Conservation (phyloP, 179 eudicot species). For the Pouteria campechiana region DNA sequence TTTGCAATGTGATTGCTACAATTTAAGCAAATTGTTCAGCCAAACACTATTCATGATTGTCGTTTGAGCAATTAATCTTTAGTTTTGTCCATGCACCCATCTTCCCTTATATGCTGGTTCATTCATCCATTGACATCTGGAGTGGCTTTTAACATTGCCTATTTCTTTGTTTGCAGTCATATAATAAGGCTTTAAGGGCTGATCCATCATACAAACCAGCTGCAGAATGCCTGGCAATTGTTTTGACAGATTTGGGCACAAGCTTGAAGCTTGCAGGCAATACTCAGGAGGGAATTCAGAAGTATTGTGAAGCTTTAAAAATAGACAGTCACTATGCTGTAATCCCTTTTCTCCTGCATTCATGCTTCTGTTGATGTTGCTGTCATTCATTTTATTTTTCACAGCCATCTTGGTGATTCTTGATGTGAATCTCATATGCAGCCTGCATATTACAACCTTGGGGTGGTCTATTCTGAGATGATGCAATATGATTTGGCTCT, state of each 20-base stretch:
- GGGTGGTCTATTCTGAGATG: conserved; percentile 98
- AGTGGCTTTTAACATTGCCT: no score
- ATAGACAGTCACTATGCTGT: conserved; percentile 94
- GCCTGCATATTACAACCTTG: conserved; percentile 99
- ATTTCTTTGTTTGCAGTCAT: conserved; percentile 48
- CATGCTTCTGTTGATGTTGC: not conserved
- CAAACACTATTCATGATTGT: no score
- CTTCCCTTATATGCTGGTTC: no score
- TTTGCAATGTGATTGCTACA: no score
- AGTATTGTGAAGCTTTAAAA: conserved; percentile 93
- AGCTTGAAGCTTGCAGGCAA: conserved; percentile 98
- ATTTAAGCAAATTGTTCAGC: no score
- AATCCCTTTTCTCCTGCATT: conserved; percentile 13
- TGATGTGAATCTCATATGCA: conserved; percentile 37
- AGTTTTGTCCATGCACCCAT: no score
- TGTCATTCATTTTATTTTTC: not conserved
- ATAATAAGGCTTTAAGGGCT: conserved; percentile 80
- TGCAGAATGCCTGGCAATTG: conserved; percentile 94
- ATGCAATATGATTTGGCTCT: conserved; percentile 98
- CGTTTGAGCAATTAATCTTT: no score
- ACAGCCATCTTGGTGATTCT: no score
- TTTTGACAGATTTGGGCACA: conserved; percentile 91
- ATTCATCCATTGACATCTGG: no score
- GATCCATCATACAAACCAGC: conserved; percentile 92
- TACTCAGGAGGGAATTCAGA: conserved; percentile 93